Conservation (phyloP, 768 basidiomycete genomes). For the Piloderma croceum region DNA sequence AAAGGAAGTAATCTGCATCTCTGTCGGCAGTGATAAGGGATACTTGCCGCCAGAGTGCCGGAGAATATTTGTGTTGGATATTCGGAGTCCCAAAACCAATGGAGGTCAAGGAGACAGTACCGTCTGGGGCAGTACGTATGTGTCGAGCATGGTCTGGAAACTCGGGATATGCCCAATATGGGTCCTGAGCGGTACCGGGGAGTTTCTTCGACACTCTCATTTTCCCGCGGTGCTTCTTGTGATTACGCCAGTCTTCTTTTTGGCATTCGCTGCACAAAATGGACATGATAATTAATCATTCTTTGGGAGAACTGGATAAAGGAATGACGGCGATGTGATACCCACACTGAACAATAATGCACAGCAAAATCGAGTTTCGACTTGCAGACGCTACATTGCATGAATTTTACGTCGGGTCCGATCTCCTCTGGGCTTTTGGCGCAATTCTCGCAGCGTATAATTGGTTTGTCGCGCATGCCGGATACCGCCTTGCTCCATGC, state of each 20-base stretch:
- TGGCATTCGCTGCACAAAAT: constrained; percentile 12
- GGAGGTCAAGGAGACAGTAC: constrained; percentile 1
- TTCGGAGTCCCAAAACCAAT: constrained; percentile 10
- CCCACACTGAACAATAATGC: constrained; percentile 17
- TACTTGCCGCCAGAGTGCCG: constrained; percentile 15
- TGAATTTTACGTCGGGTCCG: constrained; percentile 12
- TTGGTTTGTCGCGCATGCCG: constrained; percentile 9
- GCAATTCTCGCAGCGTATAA: constrained; percentile 17
- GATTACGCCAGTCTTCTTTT: constrained; percentile 12
- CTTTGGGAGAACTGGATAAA: too few species aligned
- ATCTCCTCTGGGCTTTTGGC: constrained; percentile 14
- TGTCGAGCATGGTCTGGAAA: constrained; percentile 3
- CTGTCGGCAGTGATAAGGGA: constrained; percentile 14
- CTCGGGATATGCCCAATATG: constrained; percentile 6
- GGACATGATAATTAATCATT: too few species aligned
- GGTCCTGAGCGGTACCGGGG: constrained; percentile 14
- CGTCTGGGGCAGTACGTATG: background rate
- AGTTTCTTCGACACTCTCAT: constrained; percentile 14
- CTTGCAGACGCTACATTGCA: constrained; percentile 19
- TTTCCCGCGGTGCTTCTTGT: constrained; percentile 16
- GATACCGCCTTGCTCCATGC: background rate
- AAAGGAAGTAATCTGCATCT: constrained; percentile 13
- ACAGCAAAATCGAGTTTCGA: constrained; percentile 12
- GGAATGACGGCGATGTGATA: background rate
- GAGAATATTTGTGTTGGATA: constrained; percentile 6